A percentile compares a stretch with the other conserved stretches of the same genome.
Conservation (phyloP, 306 rosid species). For the Sindora glabra region DNA sequence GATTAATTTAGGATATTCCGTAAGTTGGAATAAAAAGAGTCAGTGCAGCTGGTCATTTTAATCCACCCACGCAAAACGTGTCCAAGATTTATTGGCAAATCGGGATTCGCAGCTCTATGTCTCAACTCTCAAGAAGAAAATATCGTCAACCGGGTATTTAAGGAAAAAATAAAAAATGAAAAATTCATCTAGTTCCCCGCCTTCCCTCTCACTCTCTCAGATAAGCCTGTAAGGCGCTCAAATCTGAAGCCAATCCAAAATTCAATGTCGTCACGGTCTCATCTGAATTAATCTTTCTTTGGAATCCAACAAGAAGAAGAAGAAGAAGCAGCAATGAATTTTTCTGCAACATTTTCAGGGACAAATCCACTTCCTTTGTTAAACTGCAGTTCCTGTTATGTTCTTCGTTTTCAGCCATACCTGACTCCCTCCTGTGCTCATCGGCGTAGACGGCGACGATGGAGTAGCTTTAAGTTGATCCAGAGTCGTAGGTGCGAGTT, state of each 20-base stretch:
- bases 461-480: constrained; percentile 17
- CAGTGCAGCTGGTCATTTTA: too few relatives aligned
- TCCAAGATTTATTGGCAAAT: background rate
- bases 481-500: constrained; percentile 18
- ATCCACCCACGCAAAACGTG: background rate
- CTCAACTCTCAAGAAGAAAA: background rate
- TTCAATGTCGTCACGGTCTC: constrained; percentile 31
- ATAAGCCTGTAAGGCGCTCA: constrained; percentile 3
- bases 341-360: constrained; percentile 28
- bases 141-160: constrained; percentile 14
- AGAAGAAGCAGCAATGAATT: constrained; percentile 25
- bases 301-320: background rate
- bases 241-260: background rate
- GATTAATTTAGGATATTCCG: too few relatives aligned
- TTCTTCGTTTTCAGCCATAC: constrained; percentile 38
- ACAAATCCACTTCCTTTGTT: constrained; percentile 29
- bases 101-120: too few relatives aligned
- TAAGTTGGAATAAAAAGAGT: too few relatives aligned
- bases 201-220: background rate
- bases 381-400: constrained; percentile 39
- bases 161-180: constrained; percentile 5
- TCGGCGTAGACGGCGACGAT: constrained; percentile 11
- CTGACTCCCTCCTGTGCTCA: constrained; percentile 10
- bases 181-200: constrained; percentile 1
- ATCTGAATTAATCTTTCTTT: constrained; percentile 1